phyloP scores from a whole-genome alignment of 257 asterid genomes.

The Lycium barbarum region DNA sequence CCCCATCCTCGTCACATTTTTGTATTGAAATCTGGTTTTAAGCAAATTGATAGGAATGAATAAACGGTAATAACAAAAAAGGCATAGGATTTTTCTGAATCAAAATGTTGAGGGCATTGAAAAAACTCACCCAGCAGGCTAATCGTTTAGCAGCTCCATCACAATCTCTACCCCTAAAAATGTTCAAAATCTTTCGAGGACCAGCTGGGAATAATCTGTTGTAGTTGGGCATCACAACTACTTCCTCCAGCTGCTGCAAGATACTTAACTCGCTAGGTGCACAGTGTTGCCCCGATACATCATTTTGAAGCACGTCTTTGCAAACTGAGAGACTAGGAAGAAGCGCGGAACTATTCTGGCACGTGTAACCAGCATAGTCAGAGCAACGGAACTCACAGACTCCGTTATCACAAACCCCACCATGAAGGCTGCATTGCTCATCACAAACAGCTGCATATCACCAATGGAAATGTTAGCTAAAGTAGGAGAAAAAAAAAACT shows the following conservation, averaged over 20 bases:
- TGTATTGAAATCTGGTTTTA: conserved; percentile 87
- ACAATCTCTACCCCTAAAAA: conserved; percentile 87
- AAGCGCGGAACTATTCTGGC: conserved; percentile 95
- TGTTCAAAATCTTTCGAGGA: conserved; percentile 86
- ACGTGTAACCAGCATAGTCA: conserved; percentile 96
- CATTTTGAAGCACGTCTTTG: conserved; percentile 77
- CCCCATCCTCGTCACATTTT: conserved; percentile 88
- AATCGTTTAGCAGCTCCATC: conserved; percentile 96
- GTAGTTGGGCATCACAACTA: conserved; percentile 99
- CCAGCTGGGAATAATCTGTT: conserved; percentile 93
- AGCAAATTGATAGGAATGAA: neutral
- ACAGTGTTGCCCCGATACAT: conserved; percentile 81
- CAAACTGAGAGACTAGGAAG: conserved; percentile 88
- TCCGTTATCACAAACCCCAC: conserved; percentile 98
- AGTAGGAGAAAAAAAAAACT: neutral
- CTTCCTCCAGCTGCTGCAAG: conserved; percentile 96
- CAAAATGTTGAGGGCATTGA: too few relatives aligned
- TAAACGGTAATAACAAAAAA: neutral
- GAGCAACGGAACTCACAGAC: conserved; percentile 98
- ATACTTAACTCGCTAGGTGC: conserved; percentile 91
- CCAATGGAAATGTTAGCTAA: conserved; percentile 30
- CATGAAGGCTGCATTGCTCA: conserved; percentile 98
- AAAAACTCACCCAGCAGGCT: conserved; percentile 95
- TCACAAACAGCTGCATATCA: conserved; percentile 78
- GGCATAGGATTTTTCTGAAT: too few relatives aligned